Conservation (phyloP, 2,329 filamentous ascomycete genomes). For the Beauveria scarabaeidicola region DNA sequence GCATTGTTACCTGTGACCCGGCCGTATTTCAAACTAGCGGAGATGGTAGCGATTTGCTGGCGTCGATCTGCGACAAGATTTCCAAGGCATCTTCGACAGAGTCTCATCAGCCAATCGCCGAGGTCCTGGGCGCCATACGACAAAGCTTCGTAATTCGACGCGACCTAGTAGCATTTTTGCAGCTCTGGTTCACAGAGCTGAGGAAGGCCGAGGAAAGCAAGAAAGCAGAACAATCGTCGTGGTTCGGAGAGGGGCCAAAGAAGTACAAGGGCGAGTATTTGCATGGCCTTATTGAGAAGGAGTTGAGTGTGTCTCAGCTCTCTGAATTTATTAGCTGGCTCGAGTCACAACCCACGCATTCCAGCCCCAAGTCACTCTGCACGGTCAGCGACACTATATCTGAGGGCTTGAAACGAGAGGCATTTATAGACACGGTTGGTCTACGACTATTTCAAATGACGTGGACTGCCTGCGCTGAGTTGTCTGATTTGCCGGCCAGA, state of each 20-base stretch:
- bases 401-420: slow-evolving; percentile 32
- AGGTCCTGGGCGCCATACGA: slow-evolving; percentile 34
- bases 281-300: slow-evolving; percentile 29
- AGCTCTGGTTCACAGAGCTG: slow-evolving; percentile 38
- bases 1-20: slow-evolving; percentile 35
- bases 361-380: slow-evolving; percentile 26
- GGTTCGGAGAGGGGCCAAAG: slow-evolving; percentile 22
- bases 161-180: slow-evolving; percentile 37
- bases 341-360: slow-evolving; percentile 20
- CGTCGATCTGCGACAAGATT: slow-evolving; percentile 30
- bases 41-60: slow-evolving; percentile 31
- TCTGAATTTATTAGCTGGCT: slow-evolving; percentile 36
- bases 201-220: slow-evolving; percentile 25
- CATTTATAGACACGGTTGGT: slow-evolving; percentile 34
- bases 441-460: slow-evolving; percentile 24
- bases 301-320: slow-evolving; percentile 38
- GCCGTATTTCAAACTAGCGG: slow-evolving; percentile 37
- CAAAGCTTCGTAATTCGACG: slow-evolving; percentile 36
- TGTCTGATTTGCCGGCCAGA: slow-evolving; percentile 24
- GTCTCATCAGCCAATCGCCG: slow-evolving; percentile 19
- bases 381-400: slow-evolving; percentile 36
- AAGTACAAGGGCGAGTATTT: slow-evolving; percentile 14
- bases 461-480: slow-evolving; percentile 3
- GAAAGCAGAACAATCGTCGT: slow-evolving; percentile 21
- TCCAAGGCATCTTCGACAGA: slow-evolving; percentile 9